phyloP scores from a whole-genome alignment of 202 grass and related monocot genomes.

The Zizania palustris region DNA sequence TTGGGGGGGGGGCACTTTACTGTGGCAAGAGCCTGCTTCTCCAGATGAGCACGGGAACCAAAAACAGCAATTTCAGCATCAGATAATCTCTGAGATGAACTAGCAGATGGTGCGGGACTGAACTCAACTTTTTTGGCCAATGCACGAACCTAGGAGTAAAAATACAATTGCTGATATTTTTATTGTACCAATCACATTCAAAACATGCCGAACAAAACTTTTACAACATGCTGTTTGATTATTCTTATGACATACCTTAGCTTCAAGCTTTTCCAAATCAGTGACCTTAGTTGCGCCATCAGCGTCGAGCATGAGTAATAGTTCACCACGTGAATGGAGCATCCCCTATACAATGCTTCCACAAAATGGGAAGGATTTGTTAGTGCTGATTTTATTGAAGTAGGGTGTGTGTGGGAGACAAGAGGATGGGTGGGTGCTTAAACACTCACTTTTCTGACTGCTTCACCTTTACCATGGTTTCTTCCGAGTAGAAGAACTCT shows the following conservation, averaged over 20 bases:
- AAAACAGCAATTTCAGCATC: constrained; percentile 82
- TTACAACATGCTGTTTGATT: constrained; percentile 10
- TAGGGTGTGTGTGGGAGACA: not conserved
- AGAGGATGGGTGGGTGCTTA: not conserved
- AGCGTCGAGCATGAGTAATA: constrained; percentile 97
- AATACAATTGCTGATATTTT: not conserved
- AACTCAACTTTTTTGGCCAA: constrained; percentile 56
- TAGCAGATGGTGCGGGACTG: constrained; percentile 27
- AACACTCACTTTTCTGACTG: constrained; percentile 85
- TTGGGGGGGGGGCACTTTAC: constrained; percentile 36
- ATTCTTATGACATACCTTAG: constrained; percentile 59
- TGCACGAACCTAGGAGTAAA: constrained; percentile 52
- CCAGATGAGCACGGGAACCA: constrained; percentile 91
- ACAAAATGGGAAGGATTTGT: constrained; percentile 51
- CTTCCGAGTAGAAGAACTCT: constrained; percentile 87
- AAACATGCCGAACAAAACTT: constrained; percentile 9
- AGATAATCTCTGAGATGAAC: constrained; percentile 52
- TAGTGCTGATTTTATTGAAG: constrained; percentile 17
- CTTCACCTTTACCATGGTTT: constrained; percentile 99
- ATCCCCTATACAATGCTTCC: constrained; percentile 84
- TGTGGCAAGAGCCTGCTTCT: constrained; percentile 95
- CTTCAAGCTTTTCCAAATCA: constrained; percentile 94
- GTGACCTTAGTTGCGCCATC: constrained; percentile 93
- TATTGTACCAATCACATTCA: not conserved
- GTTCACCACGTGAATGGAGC: constrained; percentile 87